Base-by-base conservation (phyloP, 1,284 basidiomycete species). In the Cryptococcus hybrid region DNA sequence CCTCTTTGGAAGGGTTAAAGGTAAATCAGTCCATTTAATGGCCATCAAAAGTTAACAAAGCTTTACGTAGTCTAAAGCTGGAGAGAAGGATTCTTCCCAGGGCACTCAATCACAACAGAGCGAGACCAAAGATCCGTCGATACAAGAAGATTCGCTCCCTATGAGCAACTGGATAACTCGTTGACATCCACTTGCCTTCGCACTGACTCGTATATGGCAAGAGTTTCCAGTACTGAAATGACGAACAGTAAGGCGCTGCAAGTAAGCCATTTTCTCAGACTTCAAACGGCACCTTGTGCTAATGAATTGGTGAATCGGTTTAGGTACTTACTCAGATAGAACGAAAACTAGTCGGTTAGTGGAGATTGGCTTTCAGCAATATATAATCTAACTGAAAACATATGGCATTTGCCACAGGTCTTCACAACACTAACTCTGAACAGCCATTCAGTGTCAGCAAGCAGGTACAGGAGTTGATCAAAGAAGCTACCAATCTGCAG, bases 391-490 rank as follows among this genome's bases (percentile, higher is more conserved):
- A 44, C 13, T 44, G 43, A 44, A n/a, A 44, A n/a, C 24, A 44
- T 9, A 30, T 30, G 30, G 4, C 30, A 30, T 30, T 30, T 30
- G 30, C 30, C 30, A 30, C 30, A 30, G 30, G 30, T 15, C 42
- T 34, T 35, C 5, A 30, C 40, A 47, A 66, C 18, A 57, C 60
- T 36, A 52, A 58, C 43, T 53, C 55, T 13, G 68, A 65, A 6
- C 55, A 66, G 45, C 62, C 63, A 3, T 35, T 68, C n/a, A 52
- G 57, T 8, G 88, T 94, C 13, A 79, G 82, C 38, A 83, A 82
- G 13, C 92, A 96, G 75, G 91, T 94, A 3, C 89, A 92, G 68
- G 88, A 88, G 72, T 81, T 97, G 56, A 94, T 96, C 64, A 82
- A 86, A 59, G 90, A 95, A 74, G 90, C 93, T 2, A 94, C 89